Evolutionary conservation across 2,329 filamentous ascomycete species (phyloP), one percentile per base, ranked within the genome.

Genomic region (Calonectria crousiana): DNA sequence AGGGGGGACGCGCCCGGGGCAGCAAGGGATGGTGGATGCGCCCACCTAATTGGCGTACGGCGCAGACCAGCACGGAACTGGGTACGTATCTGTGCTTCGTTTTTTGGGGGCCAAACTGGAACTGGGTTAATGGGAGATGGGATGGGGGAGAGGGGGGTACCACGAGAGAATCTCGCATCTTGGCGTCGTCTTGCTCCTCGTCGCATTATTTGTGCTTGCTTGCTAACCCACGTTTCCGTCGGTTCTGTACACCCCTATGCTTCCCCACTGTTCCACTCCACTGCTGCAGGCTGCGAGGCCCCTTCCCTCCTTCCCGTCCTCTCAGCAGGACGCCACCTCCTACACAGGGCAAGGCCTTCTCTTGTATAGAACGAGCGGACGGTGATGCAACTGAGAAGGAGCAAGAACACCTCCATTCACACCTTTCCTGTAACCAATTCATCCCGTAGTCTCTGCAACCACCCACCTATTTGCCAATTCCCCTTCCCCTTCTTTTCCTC

Each of bases 391-490:
- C 32, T 18, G 26, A 58, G 65, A 65, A 26, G 41, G 44, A 58
- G 58, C 30, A 34, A 64, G 60, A 64, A 64, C 23, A 47, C 60
- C 38, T 23, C 60, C 36, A 47, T 44, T 64, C 26, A n/a, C 23
- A 47, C 36, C 38, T 64, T 64, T 44, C 23, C 58, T 14, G 36
- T 44, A 64, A 47, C 28, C 72, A 78, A 69, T 79, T 74, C 73
- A 77, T 74, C 70, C 71, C 75, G 75, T 72, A 72, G 68, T 41
- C 74, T 60, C 72, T 67, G 68, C 71, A 72, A 72, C 67, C 75
- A 51, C 69, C 36, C 28, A 26, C 23, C 60, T 30, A 14, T 14
- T 64, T 30, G 18, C n/a, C 36, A 64, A 64, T 52, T 52, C 44
- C 36, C 16, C 11, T 38, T 36, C 10, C 11, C 2, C 11, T 36